These are phyloP conservation scores for Anthostomella pinea DNA, from an alignment of 2,329 filamentous ascomycete genomes.

Conservation along the genomic window DNA sequence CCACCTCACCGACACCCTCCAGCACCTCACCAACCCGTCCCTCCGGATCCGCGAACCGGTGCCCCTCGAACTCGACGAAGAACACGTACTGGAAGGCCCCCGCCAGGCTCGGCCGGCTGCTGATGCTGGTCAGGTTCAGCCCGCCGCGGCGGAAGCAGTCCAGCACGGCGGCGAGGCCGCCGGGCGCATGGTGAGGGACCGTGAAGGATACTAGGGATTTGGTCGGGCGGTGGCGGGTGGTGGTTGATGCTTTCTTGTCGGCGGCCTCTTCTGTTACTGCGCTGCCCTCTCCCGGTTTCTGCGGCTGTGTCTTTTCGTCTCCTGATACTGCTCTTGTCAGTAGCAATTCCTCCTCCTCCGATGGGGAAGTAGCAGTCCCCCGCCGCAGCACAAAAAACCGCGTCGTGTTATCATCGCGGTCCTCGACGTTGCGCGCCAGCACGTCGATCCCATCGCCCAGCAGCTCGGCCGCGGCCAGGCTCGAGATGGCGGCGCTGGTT, in stretches of 20 bases:
- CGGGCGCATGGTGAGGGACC: constrained; percentile 71
- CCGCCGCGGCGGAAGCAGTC: constrained; percentile 70
- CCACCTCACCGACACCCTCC: constrained; percentile 53
- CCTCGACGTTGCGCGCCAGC: constrained; percentile 68
- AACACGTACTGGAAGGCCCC: constrained; percentile 82
- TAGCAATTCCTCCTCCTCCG: background rate
- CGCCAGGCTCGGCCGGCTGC: constrained; percentile 71
- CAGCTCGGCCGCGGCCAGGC: constrained; percentile 66
- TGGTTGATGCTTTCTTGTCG: constrained; percentile 5
- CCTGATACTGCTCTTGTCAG: too few relatives aligned
- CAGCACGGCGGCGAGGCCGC: constrained; percentile 79
- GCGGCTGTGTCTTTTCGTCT: background rate
- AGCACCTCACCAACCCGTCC: constrained; percentile 60
- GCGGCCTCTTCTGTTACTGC: constrained; percentile 1
- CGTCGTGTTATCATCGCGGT: constrained; percentile 73
- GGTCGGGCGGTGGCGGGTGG: constrained; percentile 27
- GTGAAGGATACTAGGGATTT: constrained; percentile 85
- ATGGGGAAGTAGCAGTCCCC: constrained; percentile 2
- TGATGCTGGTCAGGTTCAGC: constrained; percentile 88
- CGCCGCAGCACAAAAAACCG: constrained; percentile 67
- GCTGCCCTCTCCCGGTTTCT: background rate
- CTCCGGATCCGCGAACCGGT: constrained; percentile 49
- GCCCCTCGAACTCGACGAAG: constrained; percentile 83
- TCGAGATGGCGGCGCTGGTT: constrained; percentile 70
- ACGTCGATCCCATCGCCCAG: constrained; percentile 68